These are phyloP conservation scores for Neofusicoccum kwambonambiense DNA, from an alignment of 2,329 filamentous ascomycete genomes.

Conservation along the genomic window DNA sequence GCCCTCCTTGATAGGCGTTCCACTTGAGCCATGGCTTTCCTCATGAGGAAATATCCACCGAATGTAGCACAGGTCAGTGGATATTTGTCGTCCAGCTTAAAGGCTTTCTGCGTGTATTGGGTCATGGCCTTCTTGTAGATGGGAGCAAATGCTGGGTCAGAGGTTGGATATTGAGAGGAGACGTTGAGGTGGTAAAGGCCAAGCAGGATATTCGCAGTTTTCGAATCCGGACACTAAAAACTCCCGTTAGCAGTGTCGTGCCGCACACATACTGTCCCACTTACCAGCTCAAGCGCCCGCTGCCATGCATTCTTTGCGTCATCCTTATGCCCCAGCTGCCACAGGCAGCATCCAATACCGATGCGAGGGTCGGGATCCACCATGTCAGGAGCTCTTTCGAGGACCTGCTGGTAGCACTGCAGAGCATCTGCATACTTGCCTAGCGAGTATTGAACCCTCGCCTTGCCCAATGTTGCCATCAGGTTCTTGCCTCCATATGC, in stretches of 20 bases:
- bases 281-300: constrained; percentile 73
- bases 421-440: constrained; percentile 83
- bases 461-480: constrained; percentile 87
- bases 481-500: constrained; percentile 85
- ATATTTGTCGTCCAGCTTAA: constrained; percentile 88
- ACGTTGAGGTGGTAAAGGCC: constrained; percentile 87
- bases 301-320: constrained; percentile 92
- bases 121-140: constrained; percentile 94
- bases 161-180: constrained; percentile 77
- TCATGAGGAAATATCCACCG: constrained; percentile 82
- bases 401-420: constrained; percentile 79
- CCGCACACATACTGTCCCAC: background rate
- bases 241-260: constrained; percentile 1
- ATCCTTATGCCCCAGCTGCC: constrained; percentile 92
- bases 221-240: constrained; percentile 68
- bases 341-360: constrained; percentile 94
- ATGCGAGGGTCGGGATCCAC: constrained; percentile 93
- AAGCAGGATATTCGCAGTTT: constrained; percentile 85
- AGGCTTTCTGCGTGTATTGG: constrained; percentile 88
- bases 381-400: constrained; percentile 81
- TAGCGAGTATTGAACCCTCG: constrained; percentile 80
- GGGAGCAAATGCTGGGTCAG: constrained; percentile 78
- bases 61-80: constrained; percentile 90
- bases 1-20: constrained; percentile 87
- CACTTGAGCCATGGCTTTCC: constrained; percentile 76